These are phyloP conservation scores for Pseudogymnoascus sp. DNA, from an alignment of 2,329 filamentous ascomycete species.

Conservation along the genomic window DNA sequence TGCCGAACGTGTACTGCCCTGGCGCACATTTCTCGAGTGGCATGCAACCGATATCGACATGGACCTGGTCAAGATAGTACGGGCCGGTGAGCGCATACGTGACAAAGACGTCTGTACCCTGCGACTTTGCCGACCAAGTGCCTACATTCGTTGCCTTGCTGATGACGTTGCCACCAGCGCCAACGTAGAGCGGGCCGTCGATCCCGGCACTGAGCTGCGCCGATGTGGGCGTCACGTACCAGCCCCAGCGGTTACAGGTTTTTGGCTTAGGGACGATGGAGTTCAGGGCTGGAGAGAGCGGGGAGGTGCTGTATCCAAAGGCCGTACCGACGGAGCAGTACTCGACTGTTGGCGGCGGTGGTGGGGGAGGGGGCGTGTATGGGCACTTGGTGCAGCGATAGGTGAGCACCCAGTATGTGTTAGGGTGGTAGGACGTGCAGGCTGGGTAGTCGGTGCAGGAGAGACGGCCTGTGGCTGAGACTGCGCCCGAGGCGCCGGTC, in stretches of 20 bases:
- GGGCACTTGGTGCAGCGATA: constrained; percentile 1
- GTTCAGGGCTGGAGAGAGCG: not conserved
- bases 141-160: constrained; percentile 8
- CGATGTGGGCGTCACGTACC: constrained; percentile 2
- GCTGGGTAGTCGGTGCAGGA: constrained; percentile 1
- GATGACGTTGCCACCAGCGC: constrained; percentile 9
- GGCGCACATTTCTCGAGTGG: not conserved
- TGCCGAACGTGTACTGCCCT: not conserved
- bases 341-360: not conserved
- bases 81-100: constrained; percentile 2
- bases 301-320: constrained; percentile 1
- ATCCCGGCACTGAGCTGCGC: not conserved
- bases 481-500: not conserved
- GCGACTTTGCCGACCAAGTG: not conserved
- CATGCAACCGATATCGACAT: not conserved
- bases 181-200: constrained; percentile 7
- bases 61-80: not conserved
- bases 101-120: not conserved
- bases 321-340: not conserved
- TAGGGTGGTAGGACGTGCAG: not conserved
- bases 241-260: constrained; percentile 9
- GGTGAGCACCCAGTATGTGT: constrained; percentile 1
- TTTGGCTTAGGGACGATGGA: constrained; percentile 8
- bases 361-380: not conserved
- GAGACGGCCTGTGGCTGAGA: not conserved